Conservation (phyloP, 1,284 basidiomycete species). For the Pyrrhoderma lamaoense region DNA sequence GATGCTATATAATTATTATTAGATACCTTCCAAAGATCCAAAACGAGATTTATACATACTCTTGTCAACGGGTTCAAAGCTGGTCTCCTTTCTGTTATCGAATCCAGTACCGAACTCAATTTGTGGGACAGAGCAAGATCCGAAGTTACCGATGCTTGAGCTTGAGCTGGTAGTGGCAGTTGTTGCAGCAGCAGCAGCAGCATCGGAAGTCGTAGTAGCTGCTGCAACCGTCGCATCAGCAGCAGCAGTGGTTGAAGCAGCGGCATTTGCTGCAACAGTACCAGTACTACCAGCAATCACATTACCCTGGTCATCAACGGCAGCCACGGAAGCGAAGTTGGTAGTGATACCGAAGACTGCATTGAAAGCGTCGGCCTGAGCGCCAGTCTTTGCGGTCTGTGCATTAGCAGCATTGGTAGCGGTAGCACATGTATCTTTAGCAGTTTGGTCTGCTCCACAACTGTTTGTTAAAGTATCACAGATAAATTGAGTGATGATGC, state of each 20-base stretch:
- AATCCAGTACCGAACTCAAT: conserved; percentile 56
- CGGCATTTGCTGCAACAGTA: conserved; percentile 16
- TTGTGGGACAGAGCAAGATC: conserved; percentile 46
- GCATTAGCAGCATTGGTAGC: conserved; percentile 38
- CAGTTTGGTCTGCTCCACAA: conserved; percentile 44
- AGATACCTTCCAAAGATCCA: conserved; percentile 3
- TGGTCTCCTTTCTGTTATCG: conserved; percentile 50
- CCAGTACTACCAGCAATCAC: conserved; percentile 25
- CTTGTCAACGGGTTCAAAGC: conserved; percentile 41
- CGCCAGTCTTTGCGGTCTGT: conserved; percentile 38
- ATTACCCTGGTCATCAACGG: conserved; percentile 34
- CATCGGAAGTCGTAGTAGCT: not conserved
- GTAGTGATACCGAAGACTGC: conserved; percentile 43
- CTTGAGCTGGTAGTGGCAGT: conserved; percentile 22
- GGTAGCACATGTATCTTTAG: conserved; percentile 40
- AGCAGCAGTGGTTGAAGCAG: conserved; percentile 17
- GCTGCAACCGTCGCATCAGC: conserved; percentile 18
- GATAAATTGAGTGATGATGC: conserved; percentile 48
- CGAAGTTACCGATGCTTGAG: conserved; percentile 39
- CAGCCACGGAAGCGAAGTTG: conserved; percentile 32
- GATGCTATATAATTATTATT: conserved; percentile 30
- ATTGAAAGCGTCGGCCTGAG: conserved; percentile 54
- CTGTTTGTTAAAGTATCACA: conserved; percentile 46
- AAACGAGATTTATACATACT: conserved; percentile 24
- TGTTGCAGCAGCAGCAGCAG: conserved; percentile 16